Percentiles rank a stretch among this genome's conserved stretches.
Evolutionary conservation across 176 grass and related monocot species (phyloP).

Genomic region (Urochloa ruziziensis): DNA sequence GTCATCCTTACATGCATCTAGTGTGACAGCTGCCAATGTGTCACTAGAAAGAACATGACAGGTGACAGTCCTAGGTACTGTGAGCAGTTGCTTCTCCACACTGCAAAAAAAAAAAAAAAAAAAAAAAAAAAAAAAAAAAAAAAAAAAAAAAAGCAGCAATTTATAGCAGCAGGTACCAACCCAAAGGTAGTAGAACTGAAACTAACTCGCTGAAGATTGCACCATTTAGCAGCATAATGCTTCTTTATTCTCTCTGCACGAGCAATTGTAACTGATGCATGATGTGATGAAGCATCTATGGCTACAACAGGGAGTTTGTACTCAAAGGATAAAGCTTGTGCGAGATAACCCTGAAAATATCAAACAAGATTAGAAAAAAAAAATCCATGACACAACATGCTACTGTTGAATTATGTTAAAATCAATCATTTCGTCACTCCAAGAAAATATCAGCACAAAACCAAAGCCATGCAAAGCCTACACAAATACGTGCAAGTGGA

Average conservation of each 20-base stretch:
- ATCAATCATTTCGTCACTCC: not conserved
- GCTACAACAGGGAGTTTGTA: conserved; percentile 79
- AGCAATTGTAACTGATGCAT: conserved; percentile 78
- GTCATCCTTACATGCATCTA: conserved; percentile 46
- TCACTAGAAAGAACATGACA: conserved; percentile 92
- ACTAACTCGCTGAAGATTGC: conserved; percentile 13
- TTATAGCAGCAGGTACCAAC: not conserved
- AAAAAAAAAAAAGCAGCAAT: not conserved
- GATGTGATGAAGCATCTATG: conserved; percentile 91
- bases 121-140: conserved; percentile 1
- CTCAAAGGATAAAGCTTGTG: conserved; percentile 89
- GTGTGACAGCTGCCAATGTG: conserved; percentile 54
- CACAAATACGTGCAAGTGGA: not conserved
- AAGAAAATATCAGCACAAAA: conserved; percentile 15
- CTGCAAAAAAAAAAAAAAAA: conserved; percentile 17
- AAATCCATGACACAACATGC: not conserved
- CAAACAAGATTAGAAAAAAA: conserved; percentile 23
- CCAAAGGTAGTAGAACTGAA: conserved; percentile 4
- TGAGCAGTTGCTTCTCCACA: conserved; percentile 54
- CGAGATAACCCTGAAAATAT: conserved; percentile 81
- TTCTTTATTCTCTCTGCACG: conserved; percentile 89
- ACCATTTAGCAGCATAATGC: conserved; percentile 78
- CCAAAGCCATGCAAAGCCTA: not conserved
- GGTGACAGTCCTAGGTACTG: conserved; percentile 73
- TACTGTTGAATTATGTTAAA: not conserved